Evolutionary conservation across 345 rosid genomes (phyloP).

Genomic region (Gynandropsis gynandra): DNA sequence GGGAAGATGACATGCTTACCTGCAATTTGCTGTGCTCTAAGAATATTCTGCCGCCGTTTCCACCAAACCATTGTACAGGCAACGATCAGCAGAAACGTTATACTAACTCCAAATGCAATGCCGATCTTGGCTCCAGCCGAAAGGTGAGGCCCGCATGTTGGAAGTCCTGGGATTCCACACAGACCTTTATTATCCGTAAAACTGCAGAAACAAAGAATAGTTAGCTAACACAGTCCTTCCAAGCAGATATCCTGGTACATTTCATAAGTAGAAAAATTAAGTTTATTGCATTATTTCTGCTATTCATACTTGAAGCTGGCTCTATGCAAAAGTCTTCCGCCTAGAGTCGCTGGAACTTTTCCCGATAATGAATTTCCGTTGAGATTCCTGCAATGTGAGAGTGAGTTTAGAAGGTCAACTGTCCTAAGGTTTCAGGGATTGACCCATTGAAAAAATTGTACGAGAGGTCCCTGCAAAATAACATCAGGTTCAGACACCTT

Average conservation of each 20-base stretch:
- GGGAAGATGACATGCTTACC: constrained; percentile 36
- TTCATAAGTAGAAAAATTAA: too few relatives aligned
- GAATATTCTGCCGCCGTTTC: constrained; percentile 90
- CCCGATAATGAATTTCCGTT: constrained; percentile 86
- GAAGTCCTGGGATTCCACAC: constrained; percentile 96
- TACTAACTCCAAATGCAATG: constrained; percentile 51
- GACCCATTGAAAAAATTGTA: constrained; percentile 78
- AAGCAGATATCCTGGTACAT: too few relatives aligned
- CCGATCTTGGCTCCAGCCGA: constrained; percentile 80
- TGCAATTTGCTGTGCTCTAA: constrained; percentile 73
- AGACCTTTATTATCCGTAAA: constrained; percentile 92
- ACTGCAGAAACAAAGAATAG: constrained; percentile 39
- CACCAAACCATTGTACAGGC: constrained; percentile 62
- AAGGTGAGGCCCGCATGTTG: constrained; percentile 66
- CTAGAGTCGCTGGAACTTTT: constrained; percentile 76
- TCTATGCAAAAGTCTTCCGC: constrained; percentile 89
- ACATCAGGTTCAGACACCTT: constrained; percentile 7
- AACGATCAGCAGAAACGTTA: constrained; percentile 48
- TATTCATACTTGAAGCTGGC: constrained; percentile 87
- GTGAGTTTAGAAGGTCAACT: constrained; percentile 38
- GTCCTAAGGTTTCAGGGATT: constrained; percentile 86
- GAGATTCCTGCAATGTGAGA: constrained; percentile 61
- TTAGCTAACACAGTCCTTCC: constrained; percentile 8
- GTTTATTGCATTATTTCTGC: constrained; percentile 1
- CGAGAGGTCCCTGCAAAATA: constrained; percentile 77